These are phyloP conservation scores for Blastocystis hominis DNA, from an alignment of 352 stramenopile species.

Conservation along the genomic window DNA sequence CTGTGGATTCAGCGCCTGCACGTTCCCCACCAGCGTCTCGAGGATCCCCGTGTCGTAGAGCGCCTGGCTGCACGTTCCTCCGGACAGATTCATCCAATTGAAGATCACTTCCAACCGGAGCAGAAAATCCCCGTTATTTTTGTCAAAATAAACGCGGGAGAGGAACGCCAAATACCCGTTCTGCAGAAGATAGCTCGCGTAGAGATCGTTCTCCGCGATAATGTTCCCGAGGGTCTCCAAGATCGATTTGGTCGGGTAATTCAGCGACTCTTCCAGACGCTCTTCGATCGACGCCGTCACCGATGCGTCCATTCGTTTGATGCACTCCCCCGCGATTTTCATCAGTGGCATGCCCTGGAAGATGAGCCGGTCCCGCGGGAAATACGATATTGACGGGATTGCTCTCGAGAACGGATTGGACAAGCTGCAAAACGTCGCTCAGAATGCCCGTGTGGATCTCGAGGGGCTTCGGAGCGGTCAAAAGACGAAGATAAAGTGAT, in stretches of 20 bases:
- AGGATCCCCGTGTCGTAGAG: slow-evolving; percentile 14
- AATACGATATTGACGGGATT: not conserved
- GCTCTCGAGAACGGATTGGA: not conserved
- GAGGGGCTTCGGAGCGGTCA: not conserved
- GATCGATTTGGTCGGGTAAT: slow-evolving; percentile 41
- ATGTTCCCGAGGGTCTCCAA: slow-evolving; percentile 35
- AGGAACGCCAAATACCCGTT: slow-evolving; percentile 1
- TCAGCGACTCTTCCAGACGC: not conserved
- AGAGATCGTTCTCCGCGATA: slow-evolving; percentile 12
- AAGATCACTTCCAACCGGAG: slow-evolving; percentile 29
- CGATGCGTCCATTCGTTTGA: not conserved
- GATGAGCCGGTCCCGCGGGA: too few relatives aligned
- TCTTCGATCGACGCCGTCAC: not conserved
- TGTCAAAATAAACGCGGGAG: not conserved
- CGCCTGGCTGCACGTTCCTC: slow-evolving; percentile 6
- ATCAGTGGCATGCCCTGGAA: not conserved
- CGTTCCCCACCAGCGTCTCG: not conserved
- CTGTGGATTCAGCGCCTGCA: not conserved
- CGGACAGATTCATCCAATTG: slow-evolving; percentile 45
- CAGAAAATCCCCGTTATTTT: not conserved
- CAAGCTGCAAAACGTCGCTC: slow-evolving; percentile 8
- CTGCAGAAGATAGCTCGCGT: not conserved
- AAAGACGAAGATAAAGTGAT: not conserved
- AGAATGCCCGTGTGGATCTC: slow-evolving; percentile 37
- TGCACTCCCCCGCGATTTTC: not conserved